These are phyloP conservation scores for Pelargonium australe DNA, from an alignment of 441 rosid species.

Conservation along the genomic window DNA sequence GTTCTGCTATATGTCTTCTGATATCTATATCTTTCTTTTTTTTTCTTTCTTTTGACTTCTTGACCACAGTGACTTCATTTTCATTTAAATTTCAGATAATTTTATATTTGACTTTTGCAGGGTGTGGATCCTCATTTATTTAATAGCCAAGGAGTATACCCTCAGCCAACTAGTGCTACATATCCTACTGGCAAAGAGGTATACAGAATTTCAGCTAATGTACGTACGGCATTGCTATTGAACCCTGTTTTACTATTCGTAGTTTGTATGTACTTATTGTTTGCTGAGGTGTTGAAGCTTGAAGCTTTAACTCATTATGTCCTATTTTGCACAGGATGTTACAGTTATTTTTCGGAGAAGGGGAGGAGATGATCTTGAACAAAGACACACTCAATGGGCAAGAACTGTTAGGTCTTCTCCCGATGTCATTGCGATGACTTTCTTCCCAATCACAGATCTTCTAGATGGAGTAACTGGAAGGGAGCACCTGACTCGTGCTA, in stretches of 20 bases:
- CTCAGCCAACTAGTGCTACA: conserved; percentile 50
- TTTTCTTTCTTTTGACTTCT: conserved; percentile 3
- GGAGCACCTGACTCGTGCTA: conserved; percentile 61
- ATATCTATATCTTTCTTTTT: background rate
- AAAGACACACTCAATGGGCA: conserved; percentile 62
- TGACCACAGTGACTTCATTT: conserved; percentile 11
- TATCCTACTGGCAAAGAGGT: conserved; percentile 62
- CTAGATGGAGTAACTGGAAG: conserved; percentile 66
- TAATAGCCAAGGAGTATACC: conserved; percentile 70
- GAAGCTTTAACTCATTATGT: conserved; percentile 28
- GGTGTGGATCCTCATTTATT: conserved; percentile 55
- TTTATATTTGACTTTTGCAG: conserved; percentile 28
- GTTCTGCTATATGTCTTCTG: conserved; percentile 18
- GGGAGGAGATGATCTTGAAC: conserved; percentile 81
- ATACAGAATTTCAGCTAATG: conserved; percentile 14
- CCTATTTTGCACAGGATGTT: conserved; percentile 54
- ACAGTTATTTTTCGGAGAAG: conserved; percentile 77
- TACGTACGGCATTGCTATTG: background rate
- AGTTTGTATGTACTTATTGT: background rate
- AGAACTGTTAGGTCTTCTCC: conserved; percentile 55
- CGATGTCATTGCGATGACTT: conserved; percentile 66
- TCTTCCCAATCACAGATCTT: conserved; percentile 52
- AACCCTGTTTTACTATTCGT: background rate
- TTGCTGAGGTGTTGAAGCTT: conserved; percentile 5
- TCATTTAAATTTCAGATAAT: background rate